Evolutionary conservation across 2,329 filamentous ascomycete genomes (phyloP).

Genomic region (Aspergillus melleus): DNA sequence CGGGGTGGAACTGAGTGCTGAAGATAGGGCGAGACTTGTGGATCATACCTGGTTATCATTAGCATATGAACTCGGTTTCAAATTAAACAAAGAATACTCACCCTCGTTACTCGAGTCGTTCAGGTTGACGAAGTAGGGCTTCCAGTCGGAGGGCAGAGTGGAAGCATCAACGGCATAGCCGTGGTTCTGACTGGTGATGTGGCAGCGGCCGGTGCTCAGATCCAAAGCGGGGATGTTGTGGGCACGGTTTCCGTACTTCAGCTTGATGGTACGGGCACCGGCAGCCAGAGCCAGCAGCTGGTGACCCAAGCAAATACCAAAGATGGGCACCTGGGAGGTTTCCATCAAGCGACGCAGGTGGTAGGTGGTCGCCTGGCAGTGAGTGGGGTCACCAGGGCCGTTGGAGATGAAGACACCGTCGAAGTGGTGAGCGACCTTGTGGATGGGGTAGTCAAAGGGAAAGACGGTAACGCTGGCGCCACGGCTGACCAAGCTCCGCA

Average conservation of each 20-base stretch:
- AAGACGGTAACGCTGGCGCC: slow-evolving; percentile 92
- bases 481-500: slow-evolving; percentile 87
- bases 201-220: slow-evolving; percentile 92
- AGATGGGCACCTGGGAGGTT: slow-evolving; percentile 84
- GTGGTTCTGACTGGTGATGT: slow-evolving; percentile 98
- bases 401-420: slow-evolving; percentile 99
- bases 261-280: slow-evolving; percentile 88
- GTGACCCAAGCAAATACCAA: slow-evolving; percentile 97
- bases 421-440: slow-evolving; percentile 97
- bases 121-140: slow-evolving; percentile 97
- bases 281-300: slow-evolving; percentile 89
- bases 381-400: slow-evolving; percentile 94
- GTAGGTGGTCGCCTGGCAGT: slow-evolving; percentile 92
- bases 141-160: slow-evolving; percentile 82
- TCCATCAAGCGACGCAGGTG: slow-evolving; percentile 90
- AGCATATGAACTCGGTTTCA: neutral
- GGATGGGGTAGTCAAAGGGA: slow-evolving; percentile 95
- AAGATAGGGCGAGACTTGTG: slow-evolving; percentile 96
- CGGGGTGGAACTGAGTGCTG: slow-evolving; percentile 97
- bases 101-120: slow-evolving; percentile 98
- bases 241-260: slow-evolving; percentile 98
- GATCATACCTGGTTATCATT: slow-evolving; percentile 64
- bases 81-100: neutral
- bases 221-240: slow-evolving; percentile 98
- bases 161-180: slow-evolving; percentile 90